Base-by-base conservation (phyloP, 139 green algal genomes). In the Picochlorum sp. region DNA sequence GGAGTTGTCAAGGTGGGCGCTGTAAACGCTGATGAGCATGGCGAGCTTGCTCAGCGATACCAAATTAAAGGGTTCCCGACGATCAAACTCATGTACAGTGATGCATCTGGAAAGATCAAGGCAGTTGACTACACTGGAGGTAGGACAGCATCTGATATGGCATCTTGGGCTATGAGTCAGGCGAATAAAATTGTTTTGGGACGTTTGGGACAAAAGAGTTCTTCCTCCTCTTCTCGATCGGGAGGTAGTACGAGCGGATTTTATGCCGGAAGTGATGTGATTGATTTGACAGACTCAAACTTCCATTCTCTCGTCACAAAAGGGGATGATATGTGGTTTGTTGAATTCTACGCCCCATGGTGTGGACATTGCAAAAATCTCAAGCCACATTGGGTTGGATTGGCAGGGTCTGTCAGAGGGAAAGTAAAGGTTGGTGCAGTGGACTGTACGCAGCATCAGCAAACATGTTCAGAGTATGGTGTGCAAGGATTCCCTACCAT, bases 401-500 rank as follows among this genome's bases (percentile, higher is more conserved):
- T 88, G 10, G 90, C 90, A 5, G 23, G 14, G 6, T 3, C 60
- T n/a, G 56, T 88, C 6, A 45, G 77, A 41, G 89, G 83, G 60
- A 86, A 82, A 61, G 84, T 95, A 24, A 86, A 83, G 45, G 41
- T 97, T n/a, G 89, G 81, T 11, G 86, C 88, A 0, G 88, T 96
- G 21, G 85, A 97, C 76, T 96, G 90, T 76, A 90, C 85, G 0
- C 67, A 23, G 2, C 70, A 85, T 63, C 60, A 88, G 72, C 61
- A 73, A 14, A 81, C 75, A 2, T 91, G 85, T 68, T 30, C 28
- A 21, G 65, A 86, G 65, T 89, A 72, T 51, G 60, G 68, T 7
- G 73, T 91, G 26, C 73, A 81, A 67, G 90, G 90, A 24, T 97
- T 91, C 77, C 90, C 90, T 47, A 97, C 89, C 45, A 80, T 97